Conservation (phyloP, 164 flowering plant species). For the Nymphaea thermarum region DNA sequence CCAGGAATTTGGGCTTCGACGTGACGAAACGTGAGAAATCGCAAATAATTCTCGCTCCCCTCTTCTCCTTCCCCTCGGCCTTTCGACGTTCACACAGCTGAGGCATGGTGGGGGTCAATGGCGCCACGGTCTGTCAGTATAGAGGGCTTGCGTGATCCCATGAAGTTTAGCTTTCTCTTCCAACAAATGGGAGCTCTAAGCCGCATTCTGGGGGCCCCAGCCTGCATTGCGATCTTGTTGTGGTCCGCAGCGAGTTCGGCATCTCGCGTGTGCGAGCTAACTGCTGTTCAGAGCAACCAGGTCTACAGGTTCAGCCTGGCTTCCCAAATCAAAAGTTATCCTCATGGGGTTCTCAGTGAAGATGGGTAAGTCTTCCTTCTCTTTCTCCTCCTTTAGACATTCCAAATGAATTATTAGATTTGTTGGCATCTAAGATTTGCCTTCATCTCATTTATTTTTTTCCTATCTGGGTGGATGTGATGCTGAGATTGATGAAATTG, state of each 20-base stretch:
- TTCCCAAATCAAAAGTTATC: slow-evolving; percentile 41
- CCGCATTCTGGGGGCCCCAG: background rate
- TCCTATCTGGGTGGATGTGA: background rate
- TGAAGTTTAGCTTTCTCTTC: too few species aligned
- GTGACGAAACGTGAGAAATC: too few species aligned
- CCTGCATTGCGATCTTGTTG: background rate
- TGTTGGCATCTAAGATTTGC: background rate
- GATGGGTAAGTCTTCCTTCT: slow-evolving; percentile 52
- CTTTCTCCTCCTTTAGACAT: background rate
- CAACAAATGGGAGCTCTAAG: background rate
- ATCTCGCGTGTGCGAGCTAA: slow-evolving; percentile 41
- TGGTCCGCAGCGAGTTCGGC: background rate
- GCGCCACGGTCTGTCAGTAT: too few species aligned
- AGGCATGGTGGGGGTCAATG: too few species aligned
- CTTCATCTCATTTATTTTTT: background rate
- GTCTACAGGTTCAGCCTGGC: slow-evolving; percentile 60
- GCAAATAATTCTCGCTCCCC: too few species aligned
- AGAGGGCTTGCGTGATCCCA: too few species aligned
- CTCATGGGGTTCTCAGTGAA: slow-evolving; percentile 87
- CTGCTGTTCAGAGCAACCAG: slow-evolving; percentile 27
- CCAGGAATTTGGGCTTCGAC: too few species aligned
- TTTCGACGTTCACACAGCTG: too few species aligned
- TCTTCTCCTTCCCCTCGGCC: too few species aligned
- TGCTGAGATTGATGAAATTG: background rate
- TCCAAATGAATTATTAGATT: background rate